Percentiles rank a stretch among this genome's conserved stretches.
These are phyloP conservation scores for Simmondsia chinensis DNA, from an alignment of 148 eudicot genomes.

Conservation along the genomic window DNA sequence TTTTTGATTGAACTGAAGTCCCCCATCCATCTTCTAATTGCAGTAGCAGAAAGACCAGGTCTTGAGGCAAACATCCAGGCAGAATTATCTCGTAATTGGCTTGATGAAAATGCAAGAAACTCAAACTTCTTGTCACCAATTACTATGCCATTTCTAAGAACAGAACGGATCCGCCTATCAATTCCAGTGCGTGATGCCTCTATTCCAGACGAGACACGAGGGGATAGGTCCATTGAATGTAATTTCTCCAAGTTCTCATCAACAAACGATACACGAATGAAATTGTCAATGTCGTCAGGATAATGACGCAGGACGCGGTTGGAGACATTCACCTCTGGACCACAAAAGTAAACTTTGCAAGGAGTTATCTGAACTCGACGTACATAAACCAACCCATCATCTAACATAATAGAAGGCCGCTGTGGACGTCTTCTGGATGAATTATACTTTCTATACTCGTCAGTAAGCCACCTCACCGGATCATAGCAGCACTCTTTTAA, in stretches of 20 bases:
- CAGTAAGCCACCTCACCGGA: constrained; percentile 52
- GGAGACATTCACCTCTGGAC: constrained; percentile 86
- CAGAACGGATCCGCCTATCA: constrained; percentile 47
- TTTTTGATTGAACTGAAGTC: constrained; percentile 58
- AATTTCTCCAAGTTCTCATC: constrained; percentile 73
- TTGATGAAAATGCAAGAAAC: constrained; percentile 86
- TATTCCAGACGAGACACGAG: constrained; percentile 26
- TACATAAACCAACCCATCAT: constrained; percentile 61
- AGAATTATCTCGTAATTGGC: constrained; percentile 83
- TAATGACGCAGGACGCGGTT: constrained; percentile 65
- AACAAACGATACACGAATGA: constrained; percentile 78
- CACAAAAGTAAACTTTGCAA: constrained; percentile 61
- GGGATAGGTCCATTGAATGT: constrained; percentile 53
- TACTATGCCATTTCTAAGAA: constrained; percentile 44
- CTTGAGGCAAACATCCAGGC: constrained; percentile 94
- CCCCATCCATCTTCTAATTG: constrained; percentile 77
- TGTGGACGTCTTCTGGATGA: constrained; percentile 25
- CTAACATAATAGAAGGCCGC: constrained; percentile 40
- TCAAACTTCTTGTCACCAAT: constrained; percentile 73
- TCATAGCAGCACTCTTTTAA: constrained; percentile 78
- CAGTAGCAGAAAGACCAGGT: constrained; percentile 46
- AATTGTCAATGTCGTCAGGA: constrained; percentile 50
- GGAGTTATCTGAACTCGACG: constrained; percentile 78
- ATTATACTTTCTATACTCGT: constrained; percentile 29
- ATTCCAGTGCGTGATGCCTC: constrained; percentile 26